phyloP scores from a whole-genome alignment of 768 basidiomycete species.

The Agaricus blazei region DNA sequence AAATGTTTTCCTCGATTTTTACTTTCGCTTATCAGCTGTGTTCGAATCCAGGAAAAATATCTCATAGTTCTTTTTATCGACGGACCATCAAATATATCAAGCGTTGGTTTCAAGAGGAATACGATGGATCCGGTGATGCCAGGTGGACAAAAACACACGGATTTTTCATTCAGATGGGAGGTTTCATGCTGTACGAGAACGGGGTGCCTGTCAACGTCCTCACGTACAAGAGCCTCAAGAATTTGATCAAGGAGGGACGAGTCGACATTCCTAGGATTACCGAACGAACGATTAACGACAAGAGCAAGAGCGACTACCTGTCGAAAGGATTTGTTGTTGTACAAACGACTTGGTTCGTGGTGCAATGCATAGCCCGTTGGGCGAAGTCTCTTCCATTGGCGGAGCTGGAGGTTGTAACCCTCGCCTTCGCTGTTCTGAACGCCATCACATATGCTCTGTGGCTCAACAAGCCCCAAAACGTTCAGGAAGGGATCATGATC shows the following conservation, averaged over 20 bases:
- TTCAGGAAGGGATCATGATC: background rate
- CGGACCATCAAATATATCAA: background rate
- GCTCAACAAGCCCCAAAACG: slow-evolving; percentile 1
- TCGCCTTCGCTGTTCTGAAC: background rate
- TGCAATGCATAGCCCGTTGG: slow-evolving; percentile 1
- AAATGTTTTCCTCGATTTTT: too few species aligned
- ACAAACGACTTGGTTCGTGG: slow-evolving; percentile 20
- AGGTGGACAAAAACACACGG: slow-evolving; percentile 15
- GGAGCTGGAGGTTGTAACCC: background rate
- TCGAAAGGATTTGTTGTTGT: slow-evolving; percentile 17
- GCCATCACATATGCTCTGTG: background rate
- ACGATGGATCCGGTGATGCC: background rate
- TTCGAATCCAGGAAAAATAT: background rate
- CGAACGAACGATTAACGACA: slow-evolving; percentile 17
- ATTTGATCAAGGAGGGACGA: background rate
- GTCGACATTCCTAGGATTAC: slow-evolving; percentile 11
- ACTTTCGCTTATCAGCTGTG: background rate
- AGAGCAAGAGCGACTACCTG: slow-evolving; percentile 21
- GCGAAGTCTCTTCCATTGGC: background rate
- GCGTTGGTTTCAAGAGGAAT: background rate
- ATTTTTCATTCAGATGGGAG: slow-evolving; percentile 11
- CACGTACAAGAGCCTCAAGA: slow-evolving; percentile 1
- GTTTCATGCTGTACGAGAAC: slow-evolving; percentile 9
- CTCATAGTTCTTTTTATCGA: too few species aligned
- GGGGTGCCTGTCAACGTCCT: slow-evolving; percentile 2